Base-by-base conservation (phyloP, 768 basidiomycete genomes). In the Tricholoma sp. region DNA sequence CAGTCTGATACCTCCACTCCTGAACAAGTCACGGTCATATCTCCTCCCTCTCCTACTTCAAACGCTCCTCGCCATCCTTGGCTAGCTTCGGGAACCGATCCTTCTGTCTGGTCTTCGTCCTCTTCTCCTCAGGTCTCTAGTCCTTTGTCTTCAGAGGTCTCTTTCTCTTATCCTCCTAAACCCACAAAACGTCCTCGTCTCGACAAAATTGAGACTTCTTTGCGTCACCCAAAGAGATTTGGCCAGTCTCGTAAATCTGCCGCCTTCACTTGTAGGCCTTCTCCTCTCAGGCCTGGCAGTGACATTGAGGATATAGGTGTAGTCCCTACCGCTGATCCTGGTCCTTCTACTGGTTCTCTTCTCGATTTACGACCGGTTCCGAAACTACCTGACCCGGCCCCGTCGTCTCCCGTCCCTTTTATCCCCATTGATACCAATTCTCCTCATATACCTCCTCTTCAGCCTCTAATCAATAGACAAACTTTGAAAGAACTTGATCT, bases 401-500 rank as follows among this genome's bases (percentile, higher is more conserved):
- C 63, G 59, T 68, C 64, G 55, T 66, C 64, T 44, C 55, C 62
- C 33, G 59, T 68, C 24, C 66, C 74, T 59, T 62, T 66, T 56
- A 54, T 79, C 64, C 64, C 78, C 61, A 59, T 80, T 66, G 78
- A 79, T 66, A 65, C 72, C 56, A 72, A 66, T 60, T 71, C 78
- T 1, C 76, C 81, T 3, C 81, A 85, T 59, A 81, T 91, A 57
- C 91, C 90, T 6, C 76, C 88, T 34, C 72, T 81, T 42, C 76
- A 79, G 32, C 92, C 94, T 0, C 80, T 88, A 42, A 90, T 96
- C 67, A 94, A 91, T 65, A 80, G 89, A 37, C 82, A 85, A 44
- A 92, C 91, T 1, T 77, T 97, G 62, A 85, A 84, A 65, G 91
- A 94, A 66, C 77, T 97, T 51, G 93, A 97, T 68, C 75, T 96